Evolutionary conservation across 805 yeast genomes (phyloP).

Genomic region (Nakazawaea ambrosiae): DNA sequence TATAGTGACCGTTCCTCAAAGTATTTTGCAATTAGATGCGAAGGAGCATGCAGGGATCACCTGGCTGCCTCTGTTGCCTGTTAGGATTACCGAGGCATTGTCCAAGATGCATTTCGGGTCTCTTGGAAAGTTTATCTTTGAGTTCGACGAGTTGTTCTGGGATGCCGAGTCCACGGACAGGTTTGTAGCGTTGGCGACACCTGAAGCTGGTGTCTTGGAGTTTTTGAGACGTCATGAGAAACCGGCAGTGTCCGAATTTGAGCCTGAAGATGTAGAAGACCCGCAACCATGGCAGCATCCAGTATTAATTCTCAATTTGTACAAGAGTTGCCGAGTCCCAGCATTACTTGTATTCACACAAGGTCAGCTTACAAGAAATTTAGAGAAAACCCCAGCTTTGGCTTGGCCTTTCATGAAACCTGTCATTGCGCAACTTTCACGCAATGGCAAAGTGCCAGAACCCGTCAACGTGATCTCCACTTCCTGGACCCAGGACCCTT

Average conservation of each 20-base stretch:
- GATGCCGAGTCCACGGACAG: constrained; percentile 38
- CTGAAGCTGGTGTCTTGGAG: constrained; percentile 18
- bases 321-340: constrained; percentile 40
- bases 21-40: constrained; percentile 43
- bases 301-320: constrained; percentile 50
- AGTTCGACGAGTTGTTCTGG: constrained; percentile 63
- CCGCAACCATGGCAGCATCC: constrained; percentile 55
- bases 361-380: constrained; percentile 60
- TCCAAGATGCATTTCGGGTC: constrained; percentile 52
- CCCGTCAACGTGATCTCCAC: constrained; percentile 43
- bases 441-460: constrained; percentile 20
- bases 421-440: constrained; percentile 27
- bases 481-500: constrained; percentile 78
- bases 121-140: constrained; percentile 67
- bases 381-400: constrained; percentile 40
- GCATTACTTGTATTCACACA: constrained; percentile 63
- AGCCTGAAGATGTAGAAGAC: not conserved
- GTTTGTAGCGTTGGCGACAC: constrained; percentile 36
- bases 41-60: constrained; percentile 35
- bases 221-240: constrained; percentile 8
- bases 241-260: not conserved
- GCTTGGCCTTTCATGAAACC: constrained; percentile 60
- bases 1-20: constrained; percentile 74
- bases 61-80: constrained; percentile 55
- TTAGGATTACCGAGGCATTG: constrained; percentile 33